Evolutionary conservation across 768 basidiomycete species (phyloP).

Genomic region (Lenzites betulinus): DNA sequence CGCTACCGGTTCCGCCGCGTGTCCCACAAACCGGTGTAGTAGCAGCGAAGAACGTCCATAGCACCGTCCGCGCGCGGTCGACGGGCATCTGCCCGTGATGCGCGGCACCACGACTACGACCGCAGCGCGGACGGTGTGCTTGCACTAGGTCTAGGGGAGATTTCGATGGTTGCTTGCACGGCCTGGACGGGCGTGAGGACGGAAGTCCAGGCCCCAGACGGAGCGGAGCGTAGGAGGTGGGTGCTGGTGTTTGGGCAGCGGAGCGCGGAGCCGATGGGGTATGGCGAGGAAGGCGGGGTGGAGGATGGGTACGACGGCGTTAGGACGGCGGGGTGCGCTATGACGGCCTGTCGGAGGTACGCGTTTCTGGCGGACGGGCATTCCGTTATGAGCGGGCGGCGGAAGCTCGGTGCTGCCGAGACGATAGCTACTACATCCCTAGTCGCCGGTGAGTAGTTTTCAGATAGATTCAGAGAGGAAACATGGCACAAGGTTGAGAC

Average conservation of each 20-base stretch:
- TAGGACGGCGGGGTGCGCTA: conserved; percentile 28
- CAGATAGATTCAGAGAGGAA: conserved; percentile 31
- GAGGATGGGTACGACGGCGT: not conserved
- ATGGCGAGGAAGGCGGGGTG: not conserved
- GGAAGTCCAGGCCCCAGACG: conserved; percentile 28
- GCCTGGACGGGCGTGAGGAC: conserved; percentile 31
- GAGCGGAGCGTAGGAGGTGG: too few relatives aligned
- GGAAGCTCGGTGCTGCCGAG: conserved; percentile 24
- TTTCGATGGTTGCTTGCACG: conserved; percentile 26
- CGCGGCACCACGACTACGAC: too few relatives aligned
- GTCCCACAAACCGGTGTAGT: too few relatives aligned
- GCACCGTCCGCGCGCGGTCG: too few relatives aligned
- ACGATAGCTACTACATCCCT: conserved; percentile 30
- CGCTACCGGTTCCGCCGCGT: too few relatives aligned
- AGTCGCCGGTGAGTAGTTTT: conserved; percentile 28
- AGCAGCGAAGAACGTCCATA: too few relatives aligned
- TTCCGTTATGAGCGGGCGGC: conserved; percentile 29
- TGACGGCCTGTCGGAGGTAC: conserved; percentile 29
- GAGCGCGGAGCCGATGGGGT: not conserved
- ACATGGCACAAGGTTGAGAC: conserved; percentile 17
- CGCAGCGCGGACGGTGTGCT: too few relatives aligned
- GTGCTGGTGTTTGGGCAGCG: not conserved
- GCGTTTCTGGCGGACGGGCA: conserved; percentile 28
- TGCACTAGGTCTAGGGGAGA: too few relatives aligned
- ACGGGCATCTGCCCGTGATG: too few relatives aligned